Conservation (phyloP, 2,329 filamentous ascomycete genomes). For the Monosporascus sp. region DNA sequence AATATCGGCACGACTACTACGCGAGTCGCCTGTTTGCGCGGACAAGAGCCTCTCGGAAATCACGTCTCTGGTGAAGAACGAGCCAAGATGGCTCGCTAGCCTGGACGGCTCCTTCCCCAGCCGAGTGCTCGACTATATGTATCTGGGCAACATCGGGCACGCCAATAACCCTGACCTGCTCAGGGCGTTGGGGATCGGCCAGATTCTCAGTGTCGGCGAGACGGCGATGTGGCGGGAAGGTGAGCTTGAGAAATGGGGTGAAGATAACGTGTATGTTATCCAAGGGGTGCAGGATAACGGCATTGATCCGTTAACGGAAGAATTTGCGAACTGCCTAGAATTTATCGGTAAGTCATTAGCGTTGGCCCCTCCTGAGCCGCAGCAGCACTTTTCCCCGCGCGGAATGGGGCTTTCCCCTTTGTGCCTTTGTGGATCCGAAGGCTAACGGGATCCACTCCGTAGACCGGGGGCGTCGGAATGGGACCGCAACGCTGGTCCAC, state of each 20-base stretch:
- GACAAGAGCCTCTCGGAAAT: slow-evolving; percentile 48
- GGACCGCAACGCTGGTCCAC: slow-evolving; percentile 85
- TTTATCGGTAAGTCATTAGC: slow-evolving; percentile 72
- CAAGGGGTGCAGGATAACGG: slow-evolving; percentile 93
- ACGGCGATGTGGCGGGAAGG: slow-evolving; percentile 73
- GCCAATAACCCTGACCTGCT: slow-evolving; percentile 90
- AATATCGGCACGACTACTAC: slow-evolving; percentile 70
- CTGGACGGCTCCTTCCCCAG: slow-evolving; percentile 91
- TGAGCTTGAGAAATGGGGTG: slow-evolving; percentile 66
- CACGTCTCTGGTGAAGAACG: slow-evolving; percentile 45
- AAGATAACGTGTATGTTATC: slow-evolving; percentile 73
- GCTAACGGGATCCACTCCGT: slow-evolving; percentile 5
- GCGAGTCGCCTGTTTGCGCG: slow-evolving; percentile 55
- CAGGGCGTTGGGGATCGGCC: slow-evolving; percentile 71
- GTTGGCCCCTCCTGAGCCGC: neutral
- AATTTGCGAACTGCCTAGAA: slow-evolving; percentile 78
- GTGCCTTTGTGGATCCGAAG: slow-evolving; percentile 5
- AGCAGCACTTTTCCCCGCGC: neutral
- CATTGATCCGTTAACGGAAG: slow-evolving; percentile 81
- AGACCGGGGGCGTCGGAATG: slow-evolving; percentile 74
- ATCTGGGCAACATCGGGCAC: slow-evolving; percentile 86
- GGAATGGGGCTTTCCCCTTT: neutral
- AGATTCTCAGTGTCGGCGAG: slow-evolving; percentile 90
- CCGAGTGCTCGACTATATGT: slow-evolving; percentile 87
- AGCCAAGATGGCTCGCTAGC: slow-evolving; percentile 74